Evolutionary conservation across 2,329 filamentous ascomycete species (phyloP), one percentile per base, ranked within the genome.

Genomic region (Colletotrichum liaoningense): DNA sequence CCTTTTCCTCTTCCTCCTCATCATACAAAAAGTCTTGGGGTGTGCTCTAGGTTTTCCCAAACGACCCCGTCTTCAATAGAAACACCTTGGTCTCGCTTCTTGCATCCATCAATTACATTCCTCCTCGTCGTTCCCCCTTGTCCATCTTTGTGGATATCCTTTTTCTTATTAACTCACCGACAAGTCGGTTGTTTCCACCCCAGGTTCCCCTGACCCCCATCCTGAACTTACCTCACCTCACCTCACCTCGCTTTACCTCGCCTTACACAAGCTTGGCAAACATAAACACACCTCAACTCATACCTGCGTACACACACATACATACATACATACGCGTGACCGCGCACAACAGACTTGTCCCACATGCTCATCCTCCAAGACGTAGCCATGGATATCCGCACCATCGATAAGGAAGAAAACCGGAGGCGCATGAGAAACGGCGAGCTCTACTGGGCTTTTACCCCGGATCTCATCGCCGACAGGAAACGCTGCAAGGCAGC

Each of bases 371-470:
- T 49, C 19, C 42, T 49, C 7, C 70, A 70, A 46, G 63, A 65
- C 38, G 35, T n/a, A 42, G 30, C 28, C 52, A 72, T 74, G 72
- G 68, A 75, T 22, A 69, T 68, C 35, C 69, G 62, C 30, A 68
- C 78, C 30, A 76, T 88, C 38, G 81, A 86, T 63, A 80, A 81
- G 7, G 81, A 78, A 54, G 87, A 89, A 60, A 90, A 90, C 79
- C 81, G 84, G 49, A 81, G 83, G 54, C 86, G 86, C 30, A 94
- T 94, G 92, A 82, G 84, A 60, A 85, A 86, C 16, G 93, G 93
- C 62, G 91, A 96, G 80, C 87, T 96, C 12, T 95, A 95, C 81
- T 88, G 91, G 77, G 90, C 93, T 55, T 95, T 95, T 79, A 89
- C 90, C 1, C 92, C 93, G 0, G 89, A 93, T 42, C 84, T 97